Percentiles rank a stretch among this genome's conserved stretches.
Conservation (phyloP, 2,329 filamentous ascomycete genomes). For the Exophiala alcalophila region DNA sequence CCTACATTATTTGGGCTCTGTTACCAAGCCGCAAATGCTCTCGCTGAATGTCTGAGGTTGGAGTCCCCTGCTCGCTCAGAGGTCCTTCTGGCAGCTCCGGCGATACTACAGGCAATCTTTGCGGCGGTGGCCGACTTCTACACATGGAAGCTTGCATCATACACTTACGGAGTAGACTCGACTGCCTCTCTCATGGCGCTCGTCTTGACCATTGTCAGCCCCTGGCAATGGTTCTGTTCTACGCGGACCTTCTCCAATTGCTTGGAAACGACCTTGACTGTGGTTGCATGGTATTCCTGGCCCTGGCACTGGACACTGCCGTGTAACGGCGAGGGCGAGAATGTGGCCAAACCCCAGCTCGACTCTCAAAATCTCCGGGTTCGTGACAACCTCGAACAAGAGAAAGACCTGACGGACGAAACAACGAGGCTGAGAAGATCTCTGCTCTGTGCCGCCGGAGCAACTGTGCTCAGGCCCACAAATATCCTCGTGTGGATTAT, state of each 20-base stretch:
- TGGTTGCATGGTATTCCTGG: slow-evolving; percentile 76
- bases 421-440: slow-evolving; percentile 54
- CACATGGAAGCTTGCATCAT: slow-evolving; percentile 77
- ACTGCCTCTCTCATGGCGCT: slow-evolving; percentile 68
- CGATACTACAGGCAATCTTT: slow-evolving; percentile 70
- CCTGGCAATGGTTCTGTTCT: slow-evolving; percentile 97
- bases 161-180: slow-evolving; percentile 66
- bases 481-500: slow-evolving; percentile 82
- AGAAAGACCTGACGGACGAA: slow-evolving; percentile 29
- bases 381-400: slow-evolving; percentile 37
- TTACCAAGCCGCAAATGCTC: slow-evolving; percentile 62
- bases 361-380: slow-evolving; percentile 40
- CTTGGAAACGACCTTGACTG: slow-evolving; percentile 82
- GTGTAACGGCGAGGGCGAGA: slow-evolving; percentile 23
- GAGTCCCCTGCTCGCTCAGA: slow-evolving; percentile 59
- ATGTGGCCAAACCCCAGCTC: neutral
- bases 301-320: slow-evolving; percentile 70
- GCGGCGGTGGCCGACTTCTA: slow-evolving; percentile 80
- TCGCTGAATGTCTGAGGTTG: slow-evolving; percentile 55
- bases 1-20: slow-evolving; percentile 77
- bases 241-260: slow-evolving; percentile 93
- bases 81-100: slow-evolving; percentile 69
- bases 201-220: slow-evolving; percentile 67
- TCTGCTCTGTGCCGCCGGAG: slow-evolving; percentile 72
- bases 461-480: slow-evolving; percentile 83